Evolutionary conservation across 805 yeast species (phyloP), one percentile per base, ranked within the genome.

Genomic region (Nakazawaea molendinolei): DNA sequence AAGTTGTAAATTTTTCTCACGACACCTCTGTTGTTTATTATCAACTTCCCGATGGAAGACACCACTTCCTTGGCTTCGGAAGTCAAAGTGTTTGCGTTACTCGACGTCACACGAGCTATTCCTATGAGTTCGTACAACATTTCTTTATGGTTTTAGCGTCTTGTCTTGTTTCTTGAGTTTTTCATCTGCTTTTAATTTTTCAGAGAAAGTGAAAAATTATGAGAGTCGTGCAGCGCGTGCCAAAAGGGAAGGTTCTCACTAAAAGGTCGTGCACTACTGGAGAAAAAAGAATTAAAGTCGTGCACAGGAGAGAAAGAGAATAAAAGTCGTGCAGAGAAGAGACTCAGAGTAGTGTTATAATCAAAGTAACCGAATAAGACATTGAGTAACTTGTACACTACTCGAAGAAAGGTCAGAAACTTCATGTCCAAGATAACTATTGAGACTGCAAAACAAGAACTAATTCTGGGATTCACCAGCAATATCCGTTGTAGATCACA

Each of bases 91-190:
- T 36, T 36, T 14, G 63, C 58, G 32, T 60, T 51, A 4, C 82
- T 78, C 43, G 78, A 77, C 8, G 76, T 58, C 22, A 80, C 79
- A 63, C 97, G 85, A 6, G 95, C 87, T 43, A 87, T 83, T 30
- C 95, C 95, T 43, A 86, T 74, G 28, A 90, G 65, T 66, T 89
- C 97, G 67, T 89, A 89, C 40, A 86, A 72, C 97, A 89, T 89
- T n/a, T n/a, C n/a, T n/a, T n/a, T 6, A 13, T 44, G 19, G 18
- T 10, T 16, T n/a, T 23, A 20, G 12, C 4, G 7, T 15, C 18
- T 15, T 31, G 20, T 23, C 16, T 4, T 23, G 5, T n/a, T 4
- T n/a, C 4, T 16, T 20, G 5, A n/a, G n/a, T n/a, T n/a, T n/a
- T n/a, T n/a, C n/a, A n/a, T n/a, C n/a, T n/a, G n/a, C n/a, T n/a